Percentiles rank a stretch among this genome's conserved stretches.
phyloP scores from a whole-genome alignment of 2,329 filamentous ascomycete genomes.

The Pseudogymnoascus sp. region DNA sequence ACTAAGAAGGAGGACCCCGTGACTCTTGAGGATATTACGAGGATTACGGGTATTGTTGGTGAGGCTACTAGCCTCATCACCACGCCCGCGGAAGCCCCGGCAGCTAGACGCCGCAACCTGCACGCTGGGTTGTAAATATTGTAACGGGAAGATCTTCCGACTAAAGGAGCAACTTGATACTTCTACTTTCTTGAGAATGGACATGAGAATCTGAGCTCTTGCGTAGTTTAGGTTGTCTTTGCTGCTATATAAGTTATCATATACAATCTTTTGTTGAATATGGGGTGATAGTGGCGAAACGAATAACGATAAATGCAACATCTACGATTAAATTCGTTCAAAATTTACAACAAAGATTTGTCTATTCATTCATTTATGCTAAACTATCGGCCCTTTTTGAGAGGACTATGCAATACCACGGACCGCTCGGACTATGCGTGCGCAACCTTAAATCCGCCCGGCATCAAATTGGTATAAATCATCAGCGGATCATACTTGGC shows the following conservation, averaged over 20 bases:
- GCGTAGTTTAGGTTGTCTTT: neutral
- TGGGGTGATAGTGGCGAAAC: neutral
- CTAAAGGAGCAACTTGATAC: neutral
- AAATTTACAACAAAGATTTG: neutral
- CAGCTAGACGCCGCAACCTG: neutral
- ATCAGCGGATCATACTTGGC: constrained; percentile 29
- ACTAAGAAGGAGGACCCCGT: constrained; percentile 16
- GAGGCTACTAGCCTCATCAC: constrained; percentile 15
- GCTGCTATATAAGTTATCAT: neutral
- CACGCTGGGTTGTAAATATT: neutral
- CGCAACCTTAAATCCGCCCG: constrained; percentile 18
- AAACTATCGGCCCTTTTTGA: neutral
- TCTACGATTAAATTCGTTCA: neutral
- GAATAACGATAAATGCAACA: neutral
- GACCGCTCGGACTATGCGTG: neutral
- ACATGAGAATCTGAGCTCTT: neutral
- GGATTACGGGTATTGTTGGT: constrained; percentile 10
- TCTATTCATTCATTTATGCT: neutral
- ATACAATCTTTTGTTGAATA: neutral
- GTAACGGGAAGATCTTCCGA: neutral
- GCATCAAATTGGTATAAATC: constrained; percentile 24
- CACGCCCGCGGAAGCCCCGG: neutral
- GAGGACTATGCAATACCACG: too few species aligned
- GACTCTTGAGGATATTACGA: constrained; percentile 10
- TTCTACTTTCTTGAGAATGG: neutral